Base-by-base conservation (phyloP, 768 basidiomycete species). In the Lentinula lateritia region DNA sequence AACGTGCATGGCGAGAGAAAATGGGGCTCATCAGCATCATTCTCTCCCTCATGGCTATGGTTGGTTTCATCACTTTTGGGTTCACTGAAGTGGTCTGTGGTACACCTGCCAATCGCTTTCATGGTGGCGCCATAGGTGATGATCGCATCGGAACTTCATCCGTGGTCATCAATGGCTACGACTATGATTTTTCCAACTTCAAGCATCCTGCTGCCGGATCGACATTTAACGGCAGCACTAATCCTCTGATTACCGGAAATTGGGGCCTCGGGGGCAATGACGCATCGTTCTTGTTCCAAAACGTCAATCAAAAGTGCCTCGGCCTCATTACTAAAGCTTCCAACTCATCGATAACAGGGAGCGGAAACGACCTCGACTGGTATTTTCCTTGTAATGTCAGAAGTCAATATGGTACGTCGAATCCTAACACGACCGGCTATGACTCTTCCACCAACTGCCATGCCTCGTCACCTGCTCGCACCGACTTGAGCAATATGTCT, bases 1-100 rank as follows among this genome's bases (percentile, higher is more conserved):
- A 97, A 72, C 86, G 94, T 53, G 97, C 97, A 46, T 99, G 95
- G 95, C 83, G 97, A 64, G 97, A 99, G 76, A 99, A 99, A 78
- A 93, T 98, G 74, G 97, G 96, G 7, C 83, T 99, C 28, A 78
- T 99, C 53, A 78, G 81, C 65, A 80, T 98, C 73, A 93, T 96
- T 69, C 71, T 83, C 15, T 5, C 74, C n/a, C 82, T 95, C 64
- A 97, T 98, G 95, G 90, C 92, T 16, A 84, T 79, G 58, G 97
- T 99, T 68, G 97, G 95, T 70, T 99, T 93, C 84, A 80, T 99
- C 71, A 99, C 97, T 10, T 99, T 99, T 75, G 97, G 97, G 7
- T 99, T 99, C 79, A 98, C 95, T 9, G 85, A 93, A 69, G 76
- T 87, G 58, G 97, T 98, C 46, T 99, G 97, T 72, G 94, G 94